These are phyloP conservation scores for Penicillium paneum DNA, from an alignment of 2,329 filamentous ascomycete genomes.

Conservation along the genomic window DNA sequence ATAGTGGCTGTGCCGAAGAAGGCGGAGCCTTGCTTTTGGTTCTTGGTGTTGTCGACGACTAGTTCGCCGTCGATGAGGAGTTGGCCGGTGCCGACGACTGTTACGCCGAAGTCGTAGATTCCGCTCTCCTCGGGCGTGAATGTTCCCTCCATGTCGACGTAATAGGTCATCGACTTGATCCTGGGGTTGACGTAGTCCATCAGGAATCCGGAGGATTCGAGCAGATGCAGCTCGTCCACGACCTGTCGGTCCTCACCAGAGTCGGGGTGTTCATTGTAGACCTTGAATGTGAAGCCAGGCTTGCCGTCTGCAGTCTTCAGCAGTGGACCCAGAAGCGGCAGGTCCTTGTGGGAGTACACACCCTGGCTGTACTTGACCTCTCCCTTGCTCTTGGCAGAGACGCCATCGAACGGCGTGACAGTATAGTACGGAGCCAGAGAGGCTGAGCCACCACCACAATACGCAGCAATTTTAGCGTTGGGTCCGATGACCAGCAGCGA, in stretches of 20 bases:
- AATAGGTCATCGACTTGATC: conserved; percentile 54
- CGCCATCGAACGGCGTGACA: conserved; percentile 45
- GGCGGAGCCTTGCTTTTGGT: conserved; percentile 59
- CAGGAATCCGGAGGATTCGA: conserved; percentile 46
- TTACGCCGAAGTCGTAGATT: conserved; percentile 63
- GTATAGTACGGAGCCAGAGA: conserved; percentile 49
- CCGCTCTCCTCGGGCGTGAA: conserved; percentile 60
- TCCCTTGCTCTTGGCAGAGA: conserved; percentile 35
- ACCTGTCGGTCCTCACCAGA: conserved; percentile 46
- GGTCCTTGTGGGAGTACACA: conserved; percentile 62
- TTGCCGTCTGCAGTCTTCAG: conserved; percentile 54
- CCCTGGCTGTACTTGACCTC: conserved; percentile 56
- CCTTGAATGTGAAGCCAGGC: conserved; percentile 59
- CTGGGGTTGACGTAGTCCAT: conserved; percentile 56
- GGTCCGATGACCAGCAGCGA: conserved; percentile 54
- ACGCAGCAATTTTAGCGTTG: conserved; percentile 49
- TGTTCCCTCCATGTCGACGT: conserved; percentile 59
- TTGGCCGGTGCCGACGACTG: conserved; percentile 64
- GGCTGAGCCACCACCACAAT: conserved; percentile 64
- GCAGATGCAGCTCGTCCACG: conserved; percentile 51
- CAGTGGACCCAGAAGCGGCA: conserved; percentile 57
- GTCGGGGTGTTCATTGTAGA: conserved; percentile 57
- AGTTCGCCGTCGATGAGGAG: conserved; percentile 61
- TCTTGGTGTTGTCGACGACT: conserved; percentile 64
- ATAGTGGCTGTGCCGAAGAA: conserved; percentile 65